Conservation (phyloP, 2,329 filamentous ascomycete genomes). For the Lachnellula occidentalis region DNA sequence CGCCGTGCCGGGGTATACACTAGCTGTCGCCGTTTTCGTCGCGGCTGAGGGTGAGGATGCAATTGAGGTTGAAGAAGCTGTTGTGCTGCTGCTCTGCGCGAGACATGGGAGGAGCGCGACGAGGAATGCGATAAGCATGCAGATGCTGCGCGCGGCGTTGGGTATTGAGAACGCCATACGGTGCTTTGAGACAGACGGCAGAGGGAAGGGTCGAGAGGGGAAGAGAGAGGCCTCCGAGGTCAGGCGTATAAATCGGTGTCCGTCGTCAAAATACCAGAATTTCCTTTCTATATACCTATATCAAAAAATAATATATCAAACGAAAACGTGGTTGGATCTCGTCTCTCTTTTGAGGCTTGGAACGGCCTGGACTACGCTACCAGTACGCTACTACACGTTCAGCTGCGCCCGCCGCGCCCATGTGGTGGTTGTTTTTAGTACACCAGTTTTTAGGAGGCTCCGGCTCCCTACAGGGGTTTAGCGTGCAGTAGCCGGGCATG, state of each 20-base stretch:
- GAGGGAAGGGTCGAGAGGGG: background rate
- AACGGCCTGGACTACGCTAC: too few species aligned
- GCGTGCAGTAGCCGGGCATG: too few species aligned
- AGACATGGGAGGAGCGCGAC: background rate
- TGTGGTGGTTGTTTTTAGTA: too few species aligned
- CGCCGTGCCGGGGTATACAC: conserved; percentile 12
- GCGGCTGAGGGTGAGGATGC: background rate
- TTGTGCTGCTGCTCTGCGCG: background rate
- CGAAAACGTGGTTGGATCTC: background rate
- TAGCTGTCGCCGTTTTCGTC: conserved; percentile 9
- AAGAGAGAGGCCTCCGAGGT: background rate
- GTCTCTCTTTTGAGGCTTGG: background rate
- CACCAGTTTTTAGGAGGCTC: too few species aligned
- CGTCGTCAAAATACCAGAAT: too few species aligned
- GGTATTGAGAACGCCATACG: background rate
- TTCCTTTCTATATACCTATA: too few species aligned
- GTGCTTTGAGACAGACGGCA: background rate
- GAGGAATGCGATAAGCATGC: conserved; percentile 1
- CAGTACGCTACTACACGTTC: too few species aligned
- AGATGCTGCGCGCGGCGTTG: background rate
- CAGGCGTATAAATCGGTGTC: background rate
- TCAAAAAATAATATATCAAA: background rate
- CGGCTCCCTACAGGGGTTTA: too few species aligned
- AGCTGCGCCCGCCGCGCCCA: too few species aligned
- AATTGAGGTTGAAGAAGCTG: background rate